Evolutionary conservation across 345 rosid species (phyloP), one percentile per base, ranked within the genome.

Genomic region (Anacardium occidentale): DNA sequence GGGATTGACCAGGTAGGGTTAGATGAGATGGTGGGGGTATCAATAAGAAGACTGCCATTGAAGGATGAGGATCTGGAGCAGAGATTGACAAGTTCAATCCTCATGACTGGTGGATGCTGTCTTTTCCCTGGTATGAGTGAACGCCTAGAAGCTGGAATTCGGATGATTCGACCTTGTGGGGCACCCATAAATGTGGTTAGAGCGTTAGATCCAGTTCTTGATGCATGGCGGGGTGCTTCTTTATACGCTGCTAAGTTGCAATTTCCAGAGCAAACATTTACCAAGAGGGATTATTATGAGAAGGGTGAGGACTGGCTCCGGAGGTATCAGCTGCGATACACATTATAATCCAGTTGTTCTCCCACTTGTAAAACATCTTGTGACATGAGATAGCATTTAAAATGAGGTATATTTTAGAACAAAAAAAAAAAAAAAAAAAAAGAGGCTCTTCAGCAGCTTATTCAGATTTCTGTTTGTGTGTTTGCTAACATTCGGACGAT

Each of bases 161-260:
- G 88, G 69, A 92, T 90, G 98, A 84, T 92, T 57, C 83, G 92
- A 69, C 98, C 98, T 2, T 84, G 88, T 45, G 98, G 98, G 24
- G 64, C 91, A 0, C 86, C 86, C 34, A 94, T 94, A 60, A 77
- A 75, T 50, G 87, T 92, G 15, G 83, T 86, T 65, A 78, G 83
- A 81, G 97, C 97, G 63, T 73, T 84, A 60, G 88, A 94, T 77
- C 97, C 98, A 0, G 85, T 91, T 66, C 90, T 89, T 40, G 99
- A 95, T 73, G 99, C 98, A 0, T 92, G 99, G 98, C 92, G 96
- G 10, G 99, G 99, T 24, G 99, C 99, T n/a, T 81, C 97, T 71
- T 57, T 67, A 0, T 89, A 84, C 75, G 98, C 99, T 50, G 69
- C 96, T 63, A 70, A 78, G 24, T 24, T 70, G 68, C 84, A 75